Evolutionary conservation across 106 monocot species (phyloP).

Genomic region (Allium cepa): DNA sequence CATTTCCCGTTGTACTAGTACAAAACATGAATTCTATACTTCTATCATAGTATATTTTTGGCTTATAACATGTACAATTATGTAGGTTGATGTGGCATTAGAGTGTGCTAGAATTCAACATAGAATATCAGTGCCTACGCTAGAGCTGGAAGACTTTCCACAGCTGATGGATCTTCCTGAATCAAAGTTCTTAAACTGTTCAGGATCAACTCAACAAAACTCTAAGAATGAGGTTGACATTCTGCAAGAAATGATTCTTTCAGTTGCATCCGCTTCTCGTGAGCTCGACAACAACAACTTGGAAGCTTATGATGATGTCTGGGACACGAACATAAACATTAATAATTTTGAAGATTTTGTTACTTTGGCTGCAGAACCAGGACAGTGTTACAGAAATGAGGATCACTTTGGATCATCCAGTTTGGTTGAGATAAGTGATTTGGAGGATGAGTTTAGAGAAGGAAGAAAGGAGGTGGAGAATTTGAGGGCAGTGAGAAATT

Average conservation of each 20-base stretch:
- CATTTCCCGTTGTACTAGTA: too few relatives aligned
- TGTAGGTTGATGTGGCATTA: slow-evolving; percentile 75
- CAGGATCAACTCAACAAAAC: slow-evolving; percentile 9
- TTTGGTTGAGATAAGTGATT: slow-evolving; percentile 63
- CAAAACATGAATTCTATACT: neutral
- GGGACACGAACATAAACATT: slow-evolving; percentile 15
- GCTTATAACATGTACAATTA: neutral
- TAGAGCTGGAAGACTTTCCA: slow-evolving; percentile 65
- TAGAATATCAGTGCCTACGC: slow-evolving; percentile 60
- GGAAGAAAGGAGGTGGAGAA: slow-evolving; percentile 40
- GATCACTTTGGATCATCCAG: slow-evolving; percentile 12
- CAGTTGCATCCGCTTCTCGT: slow-evolving; percentile 66
- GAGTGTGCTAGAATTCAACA: slow-evolving; percentile 79
- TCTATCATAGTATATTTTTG: neutral
- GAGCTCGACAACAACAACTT: slow-evolving; percentile 34
- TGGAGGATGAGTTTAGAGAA: slow-evolving; percentile 73
- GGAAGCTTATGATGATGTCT: slow-evolving; percentile 21
- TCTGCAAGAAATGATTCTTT: slow-evolving; percentile 27
- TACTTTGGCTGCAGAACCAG: slow-evolving; percentile 16
- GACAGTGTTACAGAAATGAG: neutral
- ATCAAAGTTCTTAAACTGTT: slow-evolving; percentile 19
- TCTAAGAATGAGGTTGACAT: slow-evolving; percentile 8
- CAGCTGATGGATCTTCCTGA: slow-evolving; percentile 23
- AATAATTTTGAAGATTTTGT: slow-evolving; percentile 22
- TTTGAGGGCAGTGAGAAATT: slow-evolving; percentile 24